phyloP scores from a whole-genome alignment of 768 basidiomycete genomes.

The Termitomyces sp. region DNA sequence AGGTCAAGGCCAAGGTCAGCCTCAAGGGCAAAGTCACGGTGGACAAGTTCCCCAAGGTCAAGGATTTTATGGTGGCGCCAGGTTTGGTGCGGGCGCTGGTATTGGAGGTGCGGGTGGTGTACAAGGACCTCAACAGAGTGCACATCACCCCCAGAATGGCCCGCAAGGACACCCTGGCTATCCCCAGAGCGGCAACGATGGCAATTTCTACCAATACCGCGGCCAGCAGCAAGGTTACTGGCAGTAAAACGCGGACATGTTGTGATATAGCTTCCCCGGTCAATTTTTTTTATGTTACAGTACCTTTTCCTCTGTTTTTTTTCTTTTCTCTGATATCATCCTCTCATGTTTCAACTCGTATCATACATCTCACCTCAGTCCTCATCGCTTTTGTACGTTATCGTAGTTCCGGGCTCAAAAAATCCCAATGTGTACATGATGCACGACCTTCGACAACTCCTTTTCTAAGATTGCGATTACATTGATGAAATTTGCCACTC shows the following conservation, averaged over 20 bases:
- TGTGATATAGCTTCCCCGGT: slow-evolving; percentile 8
- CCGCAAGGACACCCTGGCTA: slow-evolving; percentile 59
- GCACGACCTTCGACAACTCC: slow-evolving; percentile 7
- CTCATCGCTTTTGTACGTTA: slow-evolving; percentile 18
- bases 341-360: slow-evolving; percentile 15
- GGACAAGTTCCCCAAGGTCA: slow-evolving; percentile 49
- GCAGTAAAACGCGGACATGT: slow-evolving; percentile 34
- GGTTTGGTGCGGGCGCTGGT: slow-evolving; percentile 35
- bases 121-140: slow-evolving; percentile 37
- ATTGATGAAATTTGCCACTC: not conserved
- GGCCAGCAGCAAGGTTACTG: slow-evolving; percentile 61
- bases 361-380: slow-evolving; percentile 19
- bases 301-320: slow-evolving; percentile 6
- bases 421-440: slow-evolving; percentile 10
- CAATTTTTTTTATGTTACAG: slow-evolving; percentile 7
- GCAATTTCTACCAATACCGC: slow-evolving; percentile 69
- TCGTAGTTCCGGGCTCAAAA: slow-evolving; percentile 12
- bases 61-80: slow-evolving; percentile 42
- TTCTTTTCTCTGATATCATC: slow-evolving; percentile 11
- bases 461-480: no score
- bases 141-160: slow-evolving; percentile 37
- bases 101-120: slow-evolving; percentile 31
- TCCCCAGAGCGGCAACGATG: slow-evolving; percentile 61
- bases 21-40: slow-evolving; percentile 44
- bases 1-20: slow-evolving; percentile 43